phyloP scores from a whole-genome alignment of 495 filamentous ascomycete genomes.

The Penicillium steckii region DNA sequence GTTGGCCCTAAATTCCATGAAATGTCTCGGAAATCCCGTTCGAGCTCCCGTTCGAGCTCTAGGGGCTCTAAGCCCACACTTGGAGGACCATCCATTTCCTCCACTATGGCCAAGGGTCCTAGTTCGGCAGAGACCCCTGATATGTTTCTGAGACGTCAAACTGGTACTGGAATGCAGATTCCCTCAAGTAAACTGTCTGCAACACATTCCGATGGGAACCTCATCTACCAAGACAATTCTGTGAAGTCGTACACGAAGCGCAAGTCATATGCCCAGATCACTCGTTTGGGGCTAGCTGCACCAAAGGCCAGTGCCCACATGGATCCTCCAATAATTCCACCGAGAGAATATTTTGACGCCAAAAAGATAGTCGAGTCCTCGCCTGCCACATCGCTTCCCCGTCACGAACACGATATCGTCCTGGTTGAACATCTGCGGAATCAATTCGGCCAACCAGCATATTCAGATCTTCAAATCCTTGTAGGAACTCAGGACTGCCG shows the following conservation, averaged over 20 bases:
- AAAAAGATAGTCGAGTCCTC: background rate
- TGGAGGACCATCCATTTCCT: no score
- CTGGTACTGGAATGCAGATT: no score
- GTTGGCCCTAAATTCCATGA: background rate
- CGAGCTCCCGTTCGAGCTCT: no score
- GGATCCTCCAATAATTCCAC: background rate
- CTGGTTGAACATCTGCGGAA: background rate
- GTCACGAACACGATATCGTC: no score
- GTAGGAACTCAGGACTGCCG: background rate
- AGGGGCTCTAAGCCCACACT: no score
- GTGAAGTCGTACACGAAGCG: background rate
- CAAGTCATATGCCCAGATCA: background rate
- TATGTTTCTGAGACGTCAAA: no score
- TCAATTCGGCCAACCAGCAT: background rate
- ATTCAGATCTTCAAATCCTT: conserved; percentile 8
- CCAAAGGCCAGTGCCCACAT: background rate
- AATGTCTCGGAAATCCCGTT: background rate
- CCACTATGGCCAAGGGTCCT: no score
- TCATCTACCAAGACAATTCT: background rate
- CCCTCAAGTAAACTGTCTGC: no score
- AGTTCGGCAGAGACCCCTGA: no score
- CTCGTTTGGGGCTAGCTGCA: background rate
- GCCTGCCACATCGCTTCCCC: background rate
- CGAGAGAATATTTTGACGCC: background rate
- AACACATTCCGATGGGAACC: no score